Percentiles rank a stretch among this genome's conserved stretches.
phyloP scores from a whole-genome alignment of 2,329 filamentous ascomycete species.

The Pyricularia sp. region DNA sequence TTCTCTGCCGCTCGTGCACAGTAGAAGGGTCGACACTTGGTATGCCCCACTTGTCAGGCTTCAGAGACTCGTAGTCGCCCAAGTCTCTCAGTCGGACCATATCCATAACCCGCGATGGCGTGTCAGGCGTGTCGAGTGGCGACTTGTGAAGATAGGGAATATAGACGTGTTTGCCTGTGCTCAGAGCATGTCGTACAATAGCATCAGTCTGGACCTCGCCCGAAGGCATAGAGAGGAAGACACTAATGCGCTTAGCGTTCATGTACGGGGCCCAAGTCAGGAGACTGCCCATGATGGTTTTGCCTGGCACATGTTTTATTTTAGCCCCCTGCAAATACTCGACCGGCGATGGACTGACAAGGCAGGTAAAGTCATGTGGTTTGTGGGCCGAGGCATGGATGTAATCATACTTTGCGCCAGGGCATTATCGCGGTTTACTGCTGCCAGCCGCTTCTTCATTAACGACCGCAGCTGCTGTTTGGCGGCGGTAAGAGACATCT shows the following conservation, averaged over 20 bases:
- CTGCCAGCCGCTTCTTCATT: constrained; percentile 58
- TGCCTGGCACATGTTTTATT: constrained; percentile 38
- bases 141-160: constrained; percentile 77
- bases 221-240: constrained; percentile 89
- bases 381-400: background rate
- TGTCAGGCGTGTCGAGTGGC: constrained; percentile 32
- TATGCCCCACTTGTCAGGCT: constrained; percentile 85
- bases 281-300: constrained; percentile 54
- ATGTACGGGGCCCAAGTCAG: constrained; percentile 64
- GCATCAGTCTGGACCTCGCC: constrained; percentile 77
- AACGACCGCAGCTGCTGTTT: constrained; percentile 68
- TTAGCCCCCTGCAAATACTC: background rate
- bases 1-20: constrained; percentile 58
- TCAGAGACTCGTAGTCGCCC: constrained; percentile 68
- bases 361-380: background rate
- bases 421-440: constrained; percentile 52
- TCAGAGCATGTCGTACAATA: constrained; percentile 75
- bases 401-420: constrained; percentile 56
- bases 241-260: constrained; percentile 64
- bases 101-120: constrained; percentile 72
- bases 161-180: constrained; percentile 73
- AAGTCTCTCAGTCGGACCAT: constrained; percentile 75
- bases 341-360: background rate
- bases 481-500: constrained; percentile 51
- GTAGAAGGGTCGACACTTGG: constrained; percentile 67